Conservation (phyloP, 2,329 filamentous ascomycete species). For the Trichoderma sp. region DNA sequence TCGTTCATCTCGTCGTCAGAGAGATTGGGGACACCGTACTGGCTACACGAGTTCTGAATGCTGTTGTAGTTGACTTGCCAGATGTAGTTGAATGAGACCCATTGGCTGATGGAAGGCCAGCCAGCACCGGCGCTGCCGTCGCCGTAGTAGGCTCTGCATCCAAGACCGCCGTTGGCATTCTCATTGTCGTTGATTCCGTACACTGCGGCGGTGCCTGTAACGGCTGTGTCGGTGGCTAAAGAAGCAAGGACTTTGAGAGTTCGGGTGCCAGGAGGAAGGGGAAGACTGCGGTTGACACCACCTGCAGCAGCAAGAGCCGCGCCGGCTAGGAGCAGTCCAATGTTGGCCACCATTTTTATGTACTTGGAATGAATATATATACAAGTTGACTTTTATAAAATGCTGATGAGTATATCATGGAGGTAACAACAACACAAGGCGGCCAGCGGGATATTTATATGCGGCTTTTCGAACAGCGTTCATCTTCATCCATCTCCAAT, state of each 20-base stretch:
- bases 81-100: background rate
- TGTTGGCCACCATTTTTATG: background rate
- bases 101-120: background rate
- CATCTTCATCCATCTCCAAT: background rate
- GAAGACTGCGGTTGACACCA: background rate
- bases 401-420: background rate
- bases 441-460: background rate
- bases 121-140: background rate
- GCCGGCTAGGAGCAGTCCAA: background rate
- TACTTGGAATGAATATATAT: background rate
- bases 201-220: background rate
- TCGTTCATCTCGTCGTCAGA: background rate
- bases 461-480: background rate
- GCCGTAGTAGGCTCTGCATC: background rate
- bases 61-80: background rate
- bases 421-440: background rate
- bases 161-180: background rate
- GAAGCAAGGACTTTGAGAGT: background rate
- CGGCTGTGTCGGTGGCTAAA: background rate
- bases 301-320: background rate
- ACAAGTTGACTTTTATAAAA: background rate
- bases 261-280: background rate
- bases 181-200: background rate
- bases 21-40: background rate
- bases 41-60: background rate